Evolutionary conservation across 2,329 filamentous ascomycete species (phyloP).

Genomic region (Aspergillus sp.): DNA sequence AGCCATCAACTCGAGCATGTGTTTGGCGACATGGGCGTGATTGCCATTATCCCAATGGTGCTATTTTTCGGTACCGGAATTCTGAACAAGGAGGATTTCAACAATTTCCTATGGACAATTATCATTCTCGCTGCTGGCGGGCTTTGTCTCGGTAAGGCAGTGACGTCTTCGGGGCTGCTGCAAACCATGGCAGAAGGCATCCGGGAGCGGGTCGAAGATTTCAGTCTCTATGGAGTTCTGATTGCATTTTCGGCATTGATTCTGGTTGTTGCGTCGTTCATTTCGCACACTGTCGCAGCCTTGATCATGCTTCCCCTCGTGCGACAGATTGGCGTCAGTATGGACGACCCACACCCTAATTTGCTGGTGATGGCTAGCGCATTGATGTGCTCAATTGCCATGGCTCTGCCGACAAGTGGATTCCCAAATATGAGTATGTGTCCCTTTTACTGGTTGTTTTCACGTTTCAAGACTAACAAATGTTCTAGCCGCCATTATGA

Average conservation of each 20-base stretch:
- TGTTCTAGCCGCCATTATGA: slow-evolving; percentile 87
- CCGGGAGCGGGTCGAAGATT: slow-evolving; percentile 68
- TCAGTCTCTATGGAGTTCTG: slow-evolving; percentile 82
- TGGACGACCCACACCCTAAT: slow-evolving; percentile 91
- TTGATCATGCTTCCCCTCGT: slow-evolving; percentile 93
- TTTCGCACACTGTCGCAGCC: slow-evolving; percentile 94
- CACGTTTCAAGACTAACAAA: slow-evolving; percentile 9
- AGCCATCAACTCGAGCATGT: slow-evolving; percentile 82
- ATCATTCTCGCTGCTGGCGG: slow-evolving; percentile 96
- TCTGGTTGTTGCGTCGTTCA: slow-evolving; percentile 92
- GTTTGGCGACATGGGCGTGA: slow-evolving; percentile 97
- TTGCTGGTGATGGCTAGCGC: slow-evolving; percentile 92
- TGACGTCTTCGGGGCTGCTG: slow-evolving; percentile 87
- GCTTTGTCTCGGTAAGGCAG: slow-evolving; percentile 86
- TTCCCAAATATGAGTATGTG: slow-evolving; percentile 99
- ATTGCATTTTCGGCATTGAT: slow-evolving; percentile 84
- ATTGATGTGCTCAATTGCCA: slow-evolving; percentile 95
- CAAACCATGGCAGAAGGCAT: slow-evolving; percentile 83
- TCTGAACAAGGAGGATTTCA: slow-evolving; percentile 97
- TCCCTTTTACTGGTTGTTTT: not conserved
- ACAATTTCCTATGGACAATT: slow-evolving; percentile 99
- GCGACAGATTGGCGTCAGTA: slow-evolving; percentile 75
- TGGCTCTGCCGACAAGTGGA: slow-evolving; percentile 92
- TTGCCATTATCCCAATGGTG: slow-evolving; percentile 93
- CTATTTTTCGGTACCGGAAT: slow-evolving; percentile 97